phyloP scores from a whole-genome alignment of 2,329 filamentous ascomycete genomes.

The Alternaria panax region DNA sequence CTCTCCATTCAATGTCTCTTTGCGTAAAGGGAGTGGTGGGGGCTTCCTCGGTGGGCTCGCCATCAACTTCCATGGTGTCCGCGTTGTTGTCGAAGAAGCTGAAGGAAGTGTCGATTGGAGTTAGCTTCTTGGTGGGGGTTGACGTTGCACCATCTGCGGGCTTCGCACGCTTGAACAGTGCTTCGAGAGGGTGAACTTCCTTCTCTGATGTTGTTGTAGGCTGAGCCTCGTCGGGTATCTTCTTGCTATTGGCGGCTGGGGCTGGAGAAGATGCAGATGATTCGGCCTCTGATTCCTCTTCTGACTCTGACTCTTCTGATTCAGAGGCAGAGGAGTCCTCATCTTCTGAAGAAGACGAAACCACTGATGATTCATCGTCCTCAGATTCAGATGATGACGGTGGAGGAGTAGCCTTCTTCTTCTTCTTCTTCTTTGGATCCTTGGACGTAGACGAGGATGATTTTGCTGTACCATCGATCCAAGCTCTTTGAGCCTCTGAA shows the following conservation, averaged over 20 bases:
- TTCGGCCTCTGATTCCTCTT: conserved; percentile 23
- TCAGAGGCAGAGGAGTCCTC: conserved; percentile 31
- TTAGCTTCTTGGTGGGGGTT: conserved; percentile 50
- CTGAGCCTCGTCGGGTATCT: conserved; percentile 21
- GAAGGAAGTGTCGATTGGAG: conserved; percentile 67
- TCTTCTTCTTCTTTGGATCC: conserved; percentile 32
- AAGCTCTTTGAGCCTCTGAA: conserved; percentile 29
- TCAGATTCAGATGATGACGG: conserved; percentile 37
- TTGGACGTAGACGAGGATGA: conserved; percentile 26
- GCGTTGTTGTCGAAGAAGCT: conserved; percentile 74
- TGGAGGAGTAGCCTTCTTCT: conserved; percentile 33
- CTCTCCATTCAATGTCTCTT: conserved; percentile 77
- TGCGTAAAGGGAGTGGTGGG: conserved; percentile 86
- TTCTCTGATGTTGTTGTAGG: conserved; percentile 35
- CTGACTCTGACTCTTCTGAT: conserved; percentile 26
- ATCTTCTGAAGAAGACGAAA: conserved; percentile 47
- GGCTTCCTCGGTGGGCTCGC: conserved; percentile 38
- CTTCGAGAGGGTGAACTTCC: conserved; percentile 83
- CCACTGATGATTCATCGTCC: conserved; percentile 44
- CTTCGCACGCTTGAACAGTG: conserved; percentile 81
- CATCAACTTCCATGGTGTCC: conserved; percentile 50
- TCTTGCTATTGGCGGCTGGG: conserved; percentile 17
- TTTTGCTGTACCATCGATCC: conserved; percentile 26
- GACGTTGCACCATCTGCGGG: conserved; percentile 38
- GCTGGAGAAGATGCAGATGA: conserved; percentile 24